A percentile compares a stretch with the other conserved stretches of the same genome.
Conservation (phyloP, 495 filamentous ascomycete species). For the Tuber melanosporum region DNA sequence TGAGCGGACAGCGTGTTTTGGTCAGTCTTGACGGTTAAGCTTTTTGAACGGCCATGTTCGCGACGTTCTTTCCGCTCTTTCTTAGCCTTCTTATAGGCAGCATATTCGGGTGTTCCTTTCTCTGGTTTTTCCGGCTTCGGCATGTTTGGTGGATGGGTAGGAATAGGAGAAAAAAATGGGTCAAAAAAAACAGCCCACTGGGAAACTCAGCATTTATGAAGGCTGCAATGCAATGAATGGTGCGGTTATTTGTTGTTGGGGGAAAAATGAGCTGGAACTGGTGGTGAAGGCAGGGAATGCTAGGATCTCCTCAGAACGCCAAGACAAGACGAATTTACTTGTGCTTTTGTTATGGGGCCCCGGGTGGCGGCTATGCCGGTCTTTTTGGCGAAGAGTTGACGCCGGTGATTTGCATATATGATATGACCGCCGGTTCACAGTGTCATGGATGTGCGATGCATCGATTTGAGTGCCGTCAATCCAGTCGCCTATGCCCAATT, state of each 20-base stretch:
- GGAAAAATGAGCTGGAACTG: not conserved
- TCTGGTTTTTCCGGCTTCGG: slow-evolving; percentile 35
- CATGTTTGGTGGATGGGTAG: slow-evolving; percentile 17
- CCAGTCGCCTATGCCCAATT: not conserved
- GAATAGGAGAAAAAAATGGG: not conserved
- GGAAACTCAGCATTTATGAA: not conserved
- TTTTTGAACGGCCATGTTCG: slow-evolving; percentile 16
- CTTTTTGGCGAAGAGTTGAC: not conserved
- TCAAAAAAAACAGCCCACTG: not conserved
- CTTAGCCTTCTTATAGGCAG: slow-evolving; percentile 37
- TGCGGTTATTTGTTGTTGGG: not conserved
- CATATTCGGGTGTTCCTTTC: slow-evolving; percentile 35
- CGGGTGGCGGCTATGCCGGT: not conserved
- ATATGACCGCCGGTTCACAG: not conserved
- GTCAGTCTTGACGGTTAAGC: slow-evolving; percentile 17
- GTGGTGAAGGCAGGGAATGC: not conserved
- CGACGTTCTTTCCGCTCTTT: slow-evolving; percentile 27
- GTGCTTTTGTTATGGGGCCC: not conserved
- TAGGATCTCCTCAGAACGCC: not conserved
- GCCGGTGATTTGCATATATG: not conserved
- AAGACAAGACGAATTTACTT: not conserved
- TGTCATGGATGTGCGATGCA: not conserved
- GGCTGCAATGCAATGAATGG: not conserved
- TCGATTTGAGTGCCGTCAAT: not conserved
- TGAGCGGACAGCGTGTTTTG: not conserved